These are phyloP conservation scores for Agarophyton chilense DNA, from an alignment of 23 red algal species.

Conservation along the genomic window DNA sequence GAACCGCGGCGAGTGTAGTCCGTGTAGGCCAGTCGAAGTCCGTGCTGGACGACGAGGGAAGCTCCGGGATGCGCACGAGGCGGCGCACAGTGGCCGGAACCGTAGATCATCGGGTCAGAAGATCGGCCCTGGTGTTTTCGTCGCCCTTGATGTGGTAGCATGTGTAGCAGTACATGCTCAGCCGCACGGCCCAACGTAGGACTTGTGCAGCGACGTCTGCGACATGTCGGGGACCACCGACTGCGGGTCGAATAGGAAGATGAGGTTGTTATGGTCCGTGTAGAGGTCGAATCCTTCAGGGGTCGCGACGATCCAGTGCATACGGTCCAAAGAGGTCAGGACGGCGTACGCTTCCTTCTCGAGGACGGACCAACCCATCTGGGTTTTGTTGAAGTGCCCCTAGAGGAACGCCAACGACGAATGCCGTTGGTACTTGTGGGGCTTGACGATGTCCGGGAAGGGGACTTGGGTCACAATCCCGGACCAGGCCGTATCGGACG, in stretches of 20 bases:
- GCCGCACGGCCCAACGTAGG: conserved; percentile 13
- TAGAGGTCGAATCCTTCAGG: conserved; percentile 14
- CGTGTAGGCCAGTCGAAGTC: conserved; percentile 27
- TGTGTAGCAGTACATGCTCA: conserved; percentile 56
- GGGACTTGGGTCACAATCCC: conserved; percentile 53
- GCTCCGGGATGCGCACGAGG: conserved; percentile 21
- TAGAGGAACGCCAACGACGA: conserved; percentile 4
- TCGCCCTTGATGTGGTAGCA: conserved; percentile 49
- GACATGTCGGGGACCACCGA: conserved; percentile 44
- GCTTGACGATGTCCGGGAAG: background rate
- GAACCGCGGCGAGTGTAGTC: background rate
- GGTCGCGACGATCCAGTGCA: conserved; percentile 39
- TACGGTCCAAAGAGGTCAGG: conserved; percentile 2
- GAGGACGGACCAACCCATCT: conserved; percentile 37
- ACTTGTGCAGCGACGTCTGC: conserved; percentile 23
- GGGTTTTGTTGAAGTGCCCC: conserved; percentile 33
- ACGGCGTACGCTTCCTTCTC: conserved; percentile 56
- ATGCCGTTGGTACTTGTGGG: conserved; percentile 11
- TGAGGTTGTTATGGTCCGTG: conserved; percentile 65
- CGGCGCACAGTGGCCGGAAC: background rate
- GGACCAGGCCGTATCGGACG: conserved; percentile 41
- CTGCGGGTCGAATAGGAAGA: conserved; percentile 55
- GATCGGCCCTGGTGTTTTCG: conserved; percentile 42
- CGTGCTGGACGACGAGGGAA: conserved; percentile 1
- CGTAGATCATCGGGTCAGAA: conserved; percentile 23